Conservation (phyloP, 768 basidiomycete species). For the Termitomyces sp. region DNA sequence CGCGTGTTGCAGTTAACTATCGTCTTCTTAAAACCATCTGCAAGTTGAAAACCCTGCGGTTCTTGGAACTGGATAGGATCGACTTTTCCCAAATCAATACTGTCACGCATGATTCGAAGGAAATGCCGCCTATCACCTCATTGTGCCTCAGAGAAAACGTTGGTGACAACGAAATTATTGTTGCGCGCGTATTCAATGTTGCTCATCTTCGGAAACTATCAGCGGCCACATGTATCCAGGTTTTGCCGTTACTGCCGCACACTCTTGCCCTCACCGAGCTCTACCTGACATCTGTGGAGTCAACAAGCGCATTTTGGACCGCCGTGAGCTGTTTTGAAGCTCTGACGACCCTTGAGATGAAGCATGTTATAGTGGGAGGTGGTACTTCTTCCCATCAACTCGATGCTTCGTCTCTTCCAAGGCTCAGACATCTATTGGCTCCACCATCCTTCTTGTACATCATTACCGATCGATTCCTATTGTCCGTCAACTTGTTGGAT, state of each 20-base stretch:
- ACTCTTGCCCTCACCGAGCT: conserved; percentile 1
- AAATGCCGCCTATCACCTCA: neutral
- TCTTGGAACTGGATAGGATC: neutral
- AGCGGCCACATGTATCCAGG: neutral
- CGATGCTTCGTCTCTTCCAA: conserved; percentile 5
- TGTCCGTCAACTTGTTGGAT: neutral
- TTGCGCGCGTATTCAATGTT: neutral
- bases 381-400: neutral
- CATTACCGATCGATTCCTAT: conserved; percentile 3
- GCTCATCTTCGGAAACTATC: neutral
- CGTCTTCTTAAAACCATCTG: conserved; percentile 9
- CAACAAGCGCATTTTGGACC: neutral
- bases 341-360: conserved; percentile 4
- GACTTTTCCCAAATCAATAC: neutral
- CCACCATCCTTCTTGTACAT: conserved; percentile 4
- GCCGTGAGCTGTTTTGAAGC: neutral
- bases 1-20: neutral
- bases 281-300: neutral
- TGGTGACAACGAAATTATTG: neutral
- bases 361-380: neutral
- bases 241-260: neutral
- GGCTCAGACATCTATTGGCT: neutral
- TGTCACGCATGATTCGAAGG: neutral
- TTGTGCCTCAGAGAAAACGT: neutral
- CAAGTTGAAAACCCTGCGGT: conserved; percentile 3